These are phyloP conservation scores for Hydnomerulius pinastri DNA, from an alignment of 768 basidiomycete species.

Conservation along the genomic window DNA sequence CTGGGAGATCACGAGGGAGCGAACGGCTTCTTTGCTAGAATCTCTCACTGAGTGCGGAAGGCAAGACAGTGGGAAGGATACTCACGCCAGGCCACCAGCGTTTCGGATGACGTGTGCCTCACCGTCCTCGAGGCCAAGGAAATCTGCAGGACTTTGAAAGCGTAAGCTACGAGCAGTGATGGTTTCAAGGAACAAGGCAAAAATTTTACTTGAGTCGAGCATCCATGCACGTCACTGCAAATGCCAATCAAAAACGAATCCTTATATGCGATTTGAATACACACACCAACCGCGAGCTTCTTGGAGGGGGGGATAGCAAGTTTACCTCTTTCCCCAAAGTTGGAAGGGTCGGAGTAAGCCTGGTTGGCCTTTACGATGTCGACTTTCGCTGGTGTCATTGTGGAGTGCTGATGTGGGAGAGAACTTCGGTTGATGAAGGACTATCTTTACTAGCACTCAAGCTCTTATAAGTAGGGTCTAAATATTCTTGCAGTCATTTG, in stretches of 20 bases:
- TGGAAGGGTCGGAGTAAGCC: constrained; percentile 39
- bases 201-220: constrained; percentile 60
- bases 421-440: too few relatives aligned
- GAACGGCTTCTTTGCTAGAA: constrained; percentile 59
- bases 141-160: constrained; percentile 48
- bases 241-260: neutral
- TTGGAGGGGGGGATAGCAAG: constrained; percentile 42
- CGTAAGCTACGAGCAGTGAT: constrained; percentile 6
- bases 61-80: constrained; percentile 4
- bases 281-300: constrained; percentile 40
- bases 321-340: constrained; percentile 45
- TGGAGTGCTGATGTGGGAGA: neutral
- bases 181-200: neutral
- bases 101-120: constrained; percentile 76
- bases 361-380: constrained; percentile 45
- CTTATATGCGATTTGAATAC: neutral
- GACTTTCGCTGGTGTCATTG: constrained; percentile 15
- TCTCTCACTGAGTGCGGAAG: neutral
- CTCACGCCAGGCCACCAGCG: constrained; percentile 67
- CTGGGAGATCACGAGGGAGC: constrained; percentile 71
- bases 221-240: constrained; percentile 71
- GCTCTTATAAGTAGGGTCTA: neutral
- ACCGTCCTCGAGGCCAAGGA: constrained; percentile 63
- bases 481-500: neutral
- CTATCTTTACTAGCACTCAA: too few relatives aligned